phyloP scores from a whole-genome alignment of 495 filamentous ascomycete species.

The Hyaloscypha variabilis region DNA sequence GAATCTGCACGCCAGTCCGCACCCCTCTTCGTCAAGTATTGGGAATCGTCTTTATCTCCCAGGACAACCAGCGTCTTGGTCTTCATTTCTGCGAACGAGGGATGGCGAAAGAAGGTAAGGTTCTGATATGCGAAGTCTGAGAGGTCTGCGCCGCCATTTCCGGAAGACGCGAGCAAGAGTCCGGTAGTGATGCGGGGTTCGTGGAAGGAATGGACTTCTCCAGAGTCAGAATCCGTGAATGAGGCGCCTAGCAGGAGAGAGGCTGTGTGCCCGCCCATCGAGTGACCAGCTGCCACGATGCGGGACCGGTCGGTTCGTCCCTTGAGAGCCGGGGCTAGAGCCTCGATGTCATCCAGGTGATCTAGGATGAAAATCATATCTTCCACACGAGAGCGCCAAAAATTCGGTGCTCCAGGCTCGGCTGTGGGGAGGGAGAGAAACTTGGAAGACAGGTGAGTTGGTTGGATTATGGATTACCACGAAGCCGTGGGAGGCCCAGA shows the following conservation, averaged over 20 bases:
- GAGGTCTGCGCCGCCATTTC: conserved; percentile 30
- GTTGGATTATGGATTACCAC: conserved; percentile 50
- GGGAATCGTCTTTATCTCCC: conserved; percentile 41
- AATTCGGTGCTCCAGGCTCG: conserved; percentile 22
- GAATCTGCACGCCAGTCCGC: conserved; percentile 44
- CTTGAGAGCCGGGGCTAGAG: conserved; percentile 36
- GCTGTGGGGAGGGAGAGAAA: conserved; percentile 31
- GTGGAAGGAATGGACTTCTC: conserved; percentile 8
- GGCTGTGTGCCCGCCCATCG: conserved; percentile 41
- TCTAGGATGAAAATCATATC: conserved; percentile 45
- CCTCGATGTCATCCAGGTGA: conserved; percentile 38
- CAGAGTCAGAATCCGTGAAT: conserved; percentile 37
- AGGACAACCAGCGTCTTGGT: conserved; percentile 42
- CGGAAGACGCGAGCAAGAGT: conserved; percentile 34
- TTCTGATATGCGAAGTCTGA: conserved; percentile 7
- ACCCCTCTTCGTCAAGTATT: conserved; percentile 40
- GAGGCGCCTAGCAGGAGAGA: conserved; percentile 40
- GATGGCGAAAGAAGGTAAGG: conserved; percentile 37
- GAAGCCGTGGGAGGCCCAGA: conserved; percentile 50
- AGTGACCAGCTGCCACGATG: conserved; percentile 46
- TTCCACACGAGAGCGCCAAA: conserved; percentile 38
- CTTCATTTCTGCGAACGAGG: conserved; percentile 39
- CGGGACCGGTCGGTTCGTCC: conserved; percentile 39
- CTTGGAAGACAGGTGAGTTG: conserved; percentile 45
- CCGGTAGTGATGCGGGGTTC: conserved; percentile 45